phyloP scores from a whole-genome alignment of 345 rosid genomes.

The Salix arbutifolia region DNA sequence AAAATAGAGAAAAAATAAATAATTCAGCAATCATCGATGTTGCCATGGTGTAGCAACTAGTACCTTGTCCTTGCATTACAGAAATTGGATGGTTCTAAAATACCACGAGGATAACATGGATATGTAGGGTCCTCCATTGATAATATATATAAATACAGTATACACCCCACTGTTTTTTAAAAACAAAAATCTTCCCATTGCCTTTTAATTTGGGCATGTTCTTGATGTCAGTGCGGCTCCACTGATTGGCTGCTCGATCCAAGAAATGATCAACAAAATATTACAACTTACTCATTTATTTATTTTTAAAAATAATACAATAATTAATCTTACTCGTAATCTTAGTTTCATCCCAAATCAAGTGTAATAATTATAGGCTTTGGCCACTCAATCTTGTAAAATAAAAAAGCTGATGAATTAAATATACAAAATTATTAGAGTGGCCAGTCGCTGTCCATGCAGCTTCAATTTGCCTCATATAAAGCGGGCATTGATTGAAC shows the following conservation, averaged over 20 bases:
- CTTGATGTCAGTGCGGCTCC: conserved; percentile 6
- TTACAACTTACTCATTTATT: too few relatives aligned
- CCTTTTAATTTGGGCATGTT: not conserved
- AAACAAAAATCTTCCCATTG: too few relatives aligned
- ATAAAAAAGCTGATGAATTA: not conserved
- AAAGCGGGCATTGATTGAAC: not conserved
- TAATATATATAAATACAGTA: conserved; percentile 13
- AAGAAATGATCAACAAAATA: not conserved
- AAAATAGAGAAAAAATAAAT: not conserved
- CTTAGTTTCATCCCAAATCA: too few relatives aligned
- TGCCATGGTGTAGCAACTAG: not conserved
- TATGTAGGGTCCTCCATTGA: not conserved
- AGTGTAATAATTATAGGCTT: too few relatives aligned
- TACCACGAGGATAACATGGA: not conserved
- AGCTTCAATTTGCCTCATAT: not conserved
- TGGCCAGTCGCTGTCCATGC: not conserved
- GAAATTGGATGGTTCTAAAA: too few relatives aligned
- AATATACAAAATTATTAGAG: not conserved
- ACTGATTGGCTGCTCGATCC: conserved; percentile 5
- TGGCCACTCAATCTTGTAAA: too few relatives aligned
- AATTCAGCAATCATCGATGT: conserved; percentile 18
- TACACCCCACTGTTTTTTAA: not conserved
- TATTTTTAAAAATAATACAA: too few relatives aligned
- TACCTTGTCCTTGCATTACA: not conserved
- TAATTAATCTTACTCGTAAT: too few relatives aligned